Percentiles rank a stretch among this genome's conserved stretches.
Conservation (phyloP, 2,329 filamentous ascomycete genomes). For the Neoscytalidium dimidiatum region DNA sequence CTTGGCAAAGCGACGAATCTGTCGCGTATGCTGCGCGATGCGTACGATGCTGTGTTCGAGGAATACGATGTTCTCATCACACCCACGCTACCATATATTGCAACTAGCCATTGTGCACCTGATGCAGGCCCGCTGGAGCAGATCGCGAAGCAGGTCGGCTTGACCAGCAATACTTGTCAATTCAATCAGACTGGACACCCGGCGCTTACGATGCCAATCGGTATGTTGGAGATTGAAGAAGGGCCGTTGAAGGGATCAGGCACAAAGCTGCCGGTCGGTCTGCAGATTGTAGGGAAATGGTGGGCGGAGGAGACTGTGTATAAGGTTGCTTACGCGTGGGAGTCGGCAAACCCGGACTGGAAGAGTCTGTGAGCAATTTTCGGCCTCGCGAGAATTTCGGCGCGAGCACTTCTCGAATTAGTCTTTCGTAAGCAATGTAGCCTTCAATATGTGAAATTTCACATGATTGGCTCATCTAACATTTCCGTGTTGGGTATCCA, state of each 20-base stretch:
- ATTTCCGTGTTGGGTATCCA: background rate
- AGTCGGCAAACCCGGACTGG: slow-evolving; percentile 27
- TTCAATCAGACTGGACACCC: slow-evolving; percentile 62
- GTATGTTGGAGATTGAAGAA: slow-evolving; percentile 44
- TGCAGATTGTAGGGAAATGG: slow-evolving; percentile 57
- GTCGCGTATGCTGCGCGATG: slow-evolving; percentile 48
- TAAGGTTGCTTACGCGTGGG: slow-evolving; percentile 50
- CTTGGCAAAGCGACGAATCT: slow-evolving; percentile 55
- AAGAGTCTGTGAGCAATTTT: background rate
- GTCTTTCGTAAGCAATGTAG: background rate
- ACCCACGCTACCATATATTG: slow-evolving; percentile 53
- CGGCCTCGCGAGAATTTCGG: too few species aligned
- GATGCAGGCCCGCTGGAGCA: slow-evolving; percentile 46
- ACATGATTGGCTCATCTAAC: background rate
- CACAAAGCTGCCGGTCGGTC: slow-evolving; percentile 50
- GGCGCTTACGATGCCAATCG: slow-evolving; percentile 55
- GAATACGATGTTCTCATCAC: slow-evolving; percentile 50
- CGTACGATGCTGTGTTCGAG: slow-evolving; percentile 46
- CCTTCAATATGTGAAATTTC: background rate
- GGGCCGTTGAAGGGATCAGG: slow-evolving; percentile 20
- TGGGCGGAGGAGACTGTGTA: slow-evolving; percentile 54
- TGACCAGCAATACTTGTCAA: slow-evolving; percentile 58
- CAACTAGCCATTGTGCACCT: slow-evolving; percentile 44
- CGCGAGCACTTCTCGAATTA: too few species aligned
- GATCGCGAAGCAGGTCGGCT: slow-evolving; percentile 54